Evolutionary conservation across 352 stramenopile genomes (phyloP), one percentile per base, ranked within the genome.

Genomic region (Phytophthora sojae): DNA sequence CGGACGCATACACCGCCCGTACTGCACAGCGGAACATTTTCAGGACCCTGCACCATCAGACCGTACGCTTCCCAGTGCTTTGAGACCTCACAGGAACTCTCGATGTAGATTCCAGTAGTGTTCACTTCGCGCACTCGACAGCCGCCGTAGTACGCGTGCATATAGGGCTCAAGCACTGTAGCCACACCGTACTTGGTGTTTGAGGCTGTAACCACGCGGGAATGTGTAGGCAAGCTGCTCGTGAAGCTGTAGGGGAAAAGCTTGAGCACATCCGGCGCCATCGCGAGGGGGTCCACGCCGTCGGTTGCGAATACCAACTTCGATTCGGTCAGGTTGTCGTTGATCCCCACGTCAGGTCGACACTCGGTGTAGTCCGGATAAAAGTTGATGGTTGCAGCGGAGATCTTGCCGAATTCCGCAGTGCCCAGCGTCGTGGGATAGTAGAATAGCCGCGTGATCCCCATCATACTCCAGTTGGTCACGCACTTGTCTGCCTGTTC

Each of bases 281-380:
- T 12, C 3, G 8, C 32, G 6, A 67, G 12, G 15, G 42, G 15
- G 21, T 70, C 63, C 4, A 14, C 23, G 4, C 62, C 62, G 14
- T 58, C 47, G 3, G 62, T 69, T 30, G 19, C 19, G 1, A 59
- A 17, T 37, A 47, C 62, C 30, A 69, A 35, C 47, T 64, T 64
- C n/a, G 54, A 64, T 2, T 42, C 54, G 9, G 50, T 37, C 7
- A 61, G 32, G 21, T 8, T 37, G 14, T 49, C 54, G 45, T 64
- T 47, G 17, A 60, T 53, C 19, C 17, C 39, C 15, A 64, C 62
- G 14, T 30, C 30, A 14, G 44, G 39, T 4, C 62, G 62, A 42
- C 62, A 64, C 15, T 69, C 63, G n/a, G 63, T 70, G 47, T 60
- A 70, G 47, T 70, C 63, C 15, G 63, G 63, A 44, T 64, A 70